Base-by-base conservation (phyloP, 1,139 yeast genomes). In the Yamadazyma siamensis region DNA sequence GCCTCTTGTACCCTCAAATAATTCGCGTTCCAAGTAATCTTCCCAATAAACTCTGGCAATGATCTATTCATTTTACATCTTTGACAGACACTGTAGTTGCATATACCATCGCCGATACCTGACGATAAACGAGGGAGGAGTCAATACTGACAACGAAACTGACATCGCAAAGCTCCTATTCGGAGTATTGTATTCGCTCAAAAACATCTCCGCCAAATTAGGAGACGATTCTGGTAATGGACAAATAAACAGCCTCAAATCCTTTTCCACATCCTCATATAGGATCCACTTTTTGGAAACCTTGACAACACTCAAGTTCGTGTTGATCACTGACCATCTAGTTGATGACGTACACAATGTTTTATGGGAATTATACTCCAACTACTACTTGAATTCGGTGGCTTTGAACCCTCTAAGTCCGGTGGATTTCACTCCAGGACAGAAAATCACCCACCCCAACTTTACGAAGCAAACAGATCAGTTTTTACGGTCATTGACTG, bases 41-140 rank as follows among this genome's bases (percentile, higher is more conserved):
- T n/a, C n/a, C n/a, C n/a, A n/a, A n/a, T n/a, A n/a, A n/a, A n/a
- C n/a, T 8, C 20, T 18, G 10, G 26, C 13, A 15, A 39, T 36
- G 39, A 35, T 44, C 25, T 81, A 81, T 57, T 83, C 95, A 6
- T 83, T 88, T 53, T 84, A 88, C 80, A 75, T 89, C 33, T 89
- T 82, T 52, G 96, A 89, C 52, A 74, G 94, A 50, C 96, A 89
- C 54, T 85, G 95, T 59, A 78, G 77, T 43, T 84, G 94, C 49
- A 75, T 84, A 23, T 84, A 76, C 56, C 74, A 71, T 44, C 60
- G 91, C 25, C 88, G 81, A 49, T 83, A 75, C 65, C 63, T 55
- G 13, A 16, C 23, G 7, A 33, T 29, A 4, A 29, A 34, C 17
- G 47, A 42, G n/a, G 83, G 82, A 1, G 50, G 71, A 0, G 61